These are phyloP conservation scores for Exophiala xenobiotica DNA, from an alignment of 2,329 filamentous ascomycete species.

Conservation along the genomic window DNA sequence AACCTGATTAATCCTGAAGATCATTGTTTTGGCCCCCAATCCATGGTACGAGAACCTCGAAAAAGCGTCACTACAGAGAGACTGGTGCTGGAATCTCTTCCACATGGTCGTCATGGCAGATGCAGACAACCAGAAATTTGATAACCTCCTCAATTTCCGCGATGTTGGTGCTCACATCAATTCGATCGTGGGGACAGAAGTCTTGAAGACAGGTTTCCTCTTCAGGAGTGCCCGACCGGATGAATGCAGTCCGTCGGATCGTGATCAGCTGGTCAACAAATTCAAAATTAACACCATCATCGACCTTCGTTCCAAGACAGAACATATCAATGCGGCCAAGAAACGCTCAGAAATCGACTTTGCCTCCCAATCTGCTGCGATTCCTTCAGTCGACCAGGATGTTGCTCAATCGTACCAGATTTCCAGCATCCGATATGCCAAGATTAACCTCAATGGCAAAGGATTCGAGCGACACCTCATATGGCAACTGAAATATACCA, in stretches of 20 bases:
- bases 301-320: conserved; percentile 78
- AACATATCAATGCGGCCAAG: conserved; percentile 67
- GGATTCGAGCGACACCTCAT: conserved; percentile 68
- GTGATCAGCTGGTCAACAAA: conserved; percentile 56
- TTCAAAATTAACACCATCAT: conserved; percentile 70
- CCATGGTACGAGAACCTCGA: background rate
- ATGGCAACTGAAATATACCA: conserved; percentile 61
- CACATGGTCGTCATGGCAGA: background rate
- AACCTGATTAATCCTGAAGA: background rate
- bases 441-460: conserved; percentile 72
- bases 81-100: background rate
- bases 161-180: conserved; percentile 66
- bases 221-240: conserved; percentile 70
- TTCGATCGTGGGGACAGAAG: conserved; percentile 33
- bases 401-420: conserved; percentile 61
- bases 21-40: background rate
- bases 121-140: conserved; percentile 38
- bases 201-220: conserved; percentile 61
- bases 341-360: conserved; percentile 54
- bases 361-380: conserved; percentile 40
- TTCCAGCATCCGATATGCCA: conserved; percentile 60
- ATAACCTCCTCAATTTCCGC: conserved; percentile 71
- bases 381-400: conserved; percentile 50
- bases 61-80: background rate
- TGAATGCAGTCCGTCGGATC: conserved; percentile 68